Conservation (phyloP, 352 stramenopile genomes). For the Globisporangium apiculatum region DNA sequence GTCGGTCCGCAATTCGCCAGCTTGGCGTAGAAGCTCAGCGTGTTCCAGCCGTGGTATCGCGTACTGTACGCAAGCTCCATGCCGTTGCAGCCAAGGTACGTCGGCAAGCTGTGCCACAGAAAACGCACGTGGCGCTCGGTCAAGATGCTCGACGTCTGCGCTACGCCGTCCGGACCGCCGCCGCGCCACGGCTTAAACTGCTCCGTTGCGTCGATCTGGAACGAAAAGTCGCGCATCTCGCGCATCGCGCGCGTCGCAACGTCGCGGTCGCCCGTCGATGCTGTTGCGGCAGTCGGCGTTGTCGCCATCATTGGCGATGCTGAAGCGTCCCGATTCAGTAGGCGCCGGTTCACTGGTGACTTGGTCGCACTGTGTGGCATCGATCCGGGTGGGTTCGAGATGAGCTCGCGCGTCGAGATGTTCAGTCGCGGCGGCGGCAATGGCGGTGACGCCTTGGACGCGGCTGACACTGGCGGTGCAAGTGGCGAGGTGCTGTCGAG, state of each 20-base stretch:
- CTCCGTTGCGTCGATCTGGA: slow-evolving; percentile 39
- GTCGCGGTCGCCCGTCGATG: background rate
- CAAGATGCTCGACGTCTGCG: slow-evolving; percentile 44
- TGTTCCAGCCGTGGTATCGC: slow-evolving; percentile 58
- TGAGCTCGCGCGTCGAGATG: background rate
- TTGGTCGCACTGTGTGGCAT: no score
- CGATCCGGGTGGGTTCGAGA: background rate
- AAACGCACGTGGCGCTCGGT: slow-evolving; percentile 68
- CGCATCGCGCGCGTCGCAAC: slow-evolving; percentile 1
- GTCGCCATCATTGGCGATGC: no score
- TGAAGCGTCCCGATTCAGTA: no score
- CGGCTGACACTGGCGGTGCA: background rate
- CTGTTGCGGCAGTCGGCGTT: no score
- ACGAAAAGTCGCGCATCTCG: slow-evolving; percentile 39
- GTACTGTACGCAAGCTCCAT: slow-evolving; percentile 67
- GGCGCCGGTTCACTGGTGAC: no score
- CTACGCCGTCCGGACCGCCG: slow-evolving; percentile 9
- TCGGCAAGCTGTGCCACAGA: slow-evolving; percentile 48
- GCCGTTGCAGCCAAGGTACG: slow-evolving; percentile 57
- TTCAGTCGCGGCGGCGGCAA: background rate
- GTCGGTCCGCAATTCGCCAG: slow-evolving; percentile 58
- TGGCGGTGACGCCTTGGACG: no score
- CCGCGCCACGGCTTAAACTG: slow-evolving; percentile 41
- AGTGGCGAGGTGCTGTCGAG: slow-evolving; percentile 6
- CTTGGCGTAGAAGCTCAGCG: slow-evolving; percentile 55